Evolutionary conservation across 305 asterid genomes (phyloP).

Genomic region (Fraxinus ornus): DNA sequence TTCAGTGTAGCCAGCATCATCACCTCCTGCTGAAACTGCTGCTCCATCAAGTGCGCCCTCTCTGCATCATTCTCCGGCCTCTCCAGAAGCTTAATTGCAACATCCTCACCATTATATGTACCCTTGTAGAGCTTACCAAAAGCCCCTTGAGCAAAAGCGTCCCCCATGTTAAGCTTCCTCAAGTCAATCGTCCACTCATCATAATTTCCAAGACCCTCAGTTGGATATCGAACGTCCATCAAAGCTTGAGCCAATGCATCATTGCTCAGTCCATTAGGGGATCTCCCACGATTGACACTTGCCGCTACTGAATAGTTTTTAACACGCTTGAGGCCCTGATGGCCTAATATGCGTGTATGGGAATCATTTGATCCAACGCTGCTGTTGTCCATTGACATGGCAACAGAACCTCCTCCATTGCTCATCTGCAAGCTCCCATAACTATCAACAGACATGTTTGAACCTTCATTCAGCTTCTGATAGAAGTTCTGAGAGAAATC

Average conservation of each 20-base stretch:
- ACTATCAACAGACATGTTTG: slow-evolving; percentile 90
- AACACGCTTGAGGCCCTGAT: slow-evolving; percentile 86
- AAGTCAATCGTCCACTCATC: slow-evolving; percentile 97
- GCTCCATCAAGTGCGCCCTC: slow-evolving; percentile 87
- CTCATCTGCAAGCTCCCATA: slow-evolving; percentile 91
- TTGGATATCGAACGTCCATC: slow-evolving; percentile 78
- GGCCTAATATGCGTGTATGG: slow-evolving; percentile 80
- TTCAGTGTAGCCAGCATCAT: slow-evolving; percentile 88
- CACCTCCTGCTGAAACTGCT: slow-evolving; percentile 95
- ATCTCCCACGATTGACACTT: slow-evolving; percentile 71
- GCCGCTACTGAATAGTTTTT: slow-evolving; percentile 77
- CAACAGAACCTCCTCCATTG: slow-evolving; percentile 97
- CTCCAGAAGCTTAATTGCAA: slow-evolving; percentile 94
- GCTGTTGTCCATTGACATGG: slow-evolving; percentile 93
- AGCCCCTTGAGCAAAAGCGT: slow-evolving; percentile 98
- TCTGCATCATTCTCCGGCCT: slow-evolving; percentile 83
- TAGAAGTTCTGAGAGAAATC: slow-evolving; percentile 79
- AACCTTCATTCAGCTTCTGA: slow-evolving; percentile 91
- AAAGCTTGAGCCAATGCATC: slow-evolving; percentile 94
- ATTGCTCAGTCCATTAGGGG: slow-evolving; percentile 69
- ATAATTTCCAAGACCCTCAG: slow-evolving; percentile 83
- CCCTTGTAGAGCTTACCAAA: slow-evolving; percentile 94
- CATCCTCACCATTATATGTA: slow-evolving; percentile 85
- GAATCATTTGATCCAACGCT: slow-evolving; percentile 93
- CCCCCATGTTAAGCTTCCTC: slow-evolving; percentile 91